A percentile compares a stretch with the other conserved stretches of the same genome.
Conservation (phyloP, 345 rosid genomes). For the Adansonia digitata region DNA sequence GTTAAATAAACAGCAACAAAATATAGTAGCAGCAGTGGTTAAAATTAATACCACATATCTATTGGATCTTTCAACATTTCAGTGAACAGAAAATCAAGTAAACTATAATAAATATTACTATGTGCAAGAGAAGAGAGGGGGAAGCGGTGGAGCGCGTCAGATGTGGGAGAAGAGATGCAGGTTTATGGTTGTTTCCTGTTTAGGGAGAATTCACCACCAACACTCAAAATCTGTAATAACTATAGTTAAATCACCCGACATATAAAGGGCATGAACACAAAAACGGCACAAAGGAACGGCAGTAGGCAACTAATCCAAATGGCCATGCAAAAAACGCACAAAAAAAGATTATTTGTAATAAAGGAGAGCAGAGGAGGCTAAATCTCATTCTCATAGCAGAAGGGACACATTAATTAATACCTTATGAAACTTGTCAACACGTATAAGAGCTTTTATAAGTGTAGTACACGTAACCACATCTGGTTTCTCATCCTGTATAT, state of each 20-base stretch:
- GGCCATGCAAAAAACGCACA: not conserved
- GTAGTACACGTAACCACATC: slow-evolving; percentile 96
- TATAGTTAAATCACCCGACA: not conserved
- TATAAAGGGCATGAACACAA: not conserved
- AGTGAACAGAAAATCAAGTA: not conserved
- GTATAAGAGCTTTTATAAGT: slow-evolving; percentile 88
- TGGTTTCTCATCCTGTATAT: slow-evolving; percentile 73
- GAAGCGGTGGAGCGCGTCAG: not conserved
- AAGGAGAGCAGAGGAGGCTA: not conserved
- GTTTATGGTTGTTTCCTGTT: not conserved
- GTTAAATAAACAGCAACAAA: not conserved
- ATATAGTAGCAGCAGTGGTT: not conserved
- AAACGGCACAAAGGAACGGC: not conserved
- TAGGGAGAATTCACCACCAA: not conserved
- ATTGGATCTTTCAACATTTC: not conserved
- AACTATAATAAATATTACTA: not conserved
- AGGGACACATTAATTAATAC: slow-evolving; percentile 28
- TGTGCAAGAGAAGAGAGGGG: not conserved
- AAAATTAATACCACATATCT: not conserved
- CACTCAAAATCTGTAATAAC: not conserved
- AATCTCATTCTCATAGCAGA: not conserved
- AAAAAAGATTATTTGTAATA: not conserved
- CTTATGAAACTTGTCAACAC: slow-evolving; percentile 77
- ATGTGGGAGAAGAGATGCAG: not conserved
- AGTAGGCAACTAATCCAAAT: not conserved